Base-by-base conservation (phyloP, 2,329 filamentous ascomycete species). In the Fusarium tjaetaba region DNA sequence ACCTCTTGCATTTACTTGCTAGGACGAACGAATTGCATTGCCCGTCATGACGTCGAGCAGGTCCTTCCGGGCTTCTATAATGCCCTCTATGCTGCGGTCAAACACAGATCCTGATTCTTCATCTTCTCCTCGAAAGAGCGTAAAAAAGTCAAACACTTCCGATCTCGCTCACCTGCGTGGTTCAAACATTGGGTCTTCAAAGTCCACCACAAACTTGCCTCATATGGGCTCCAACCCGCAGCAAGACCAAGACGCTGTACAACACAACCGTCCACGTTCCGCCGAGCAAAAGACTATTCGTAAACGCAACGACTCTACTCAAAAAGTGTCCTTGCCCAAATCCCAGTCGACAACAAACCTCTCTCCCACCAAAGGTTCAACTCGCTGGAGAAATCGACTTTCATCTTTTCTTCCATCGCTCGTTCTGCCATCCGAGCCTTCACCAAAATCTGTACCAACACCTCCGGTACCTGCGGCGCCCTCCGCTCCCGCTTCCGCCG, bases 41-140 rank as follows among this genome's bases (percentile, higher is more conserved):
- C 81, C 81, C 81, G 82, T 76, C 75, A 86, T 85, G 84, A 81
- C 84, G 79, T 84, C 84, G 77, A 83, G 82, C 83, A 86, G 85
- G 83, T 85, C 82, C 71, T 79, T 81, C 76, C 79, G 82, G 78
- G 80, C 81, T 60, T 79, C 80, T 66, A 75, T 81, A 61, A 78
- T 84, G 72, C 78, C 81, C 73, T 79, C 82, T 72, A 80, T 84
- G 76, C 68, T 81, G 51, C 78, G 76, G 49, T 77, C 78, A 69
- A 79, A 77, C 62, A 77, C 78, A 61, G 76, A 79, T 58, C 72
- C 78, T 65, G 77, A 79, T 49, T 74, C 72, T 26, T 70, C 76
- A 36, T 64, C 75, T 41, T 63, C 73, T 53, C 56, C 68, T 59
- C 76, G 71, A 58, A 80, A 78, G 61, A 57, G 68, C 30, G 76